Evolutionary conservation across 768 basidiomycete species (phyloP), one percentile per base, ranked within the genome.

Genomic region (Hypholoma fasciculare): DNA sequence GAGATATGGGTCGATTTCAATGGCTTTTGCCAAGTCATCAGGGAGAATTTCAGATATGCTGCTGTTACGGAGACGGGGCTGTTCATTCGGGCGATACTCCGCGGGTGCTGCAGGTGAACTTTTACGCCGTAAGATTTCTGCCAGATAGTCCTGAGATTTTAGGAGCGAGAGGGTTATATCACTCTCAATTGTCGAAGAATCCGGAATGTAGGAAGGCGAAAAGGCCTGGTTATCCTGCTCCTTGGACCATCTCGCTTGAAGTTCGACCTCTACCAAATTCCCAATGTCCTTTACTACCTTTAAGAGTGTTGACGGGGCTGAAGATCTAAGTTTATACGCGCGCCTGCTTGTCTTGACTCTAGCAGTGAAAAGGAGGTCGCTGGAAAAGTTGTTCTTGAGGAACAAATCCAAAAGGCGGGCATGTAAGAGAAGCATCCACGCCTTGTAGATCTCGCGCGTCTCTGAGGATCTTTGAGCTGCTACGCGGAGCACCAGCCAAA

Each of bases 361-460:
- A 58, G 60, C 61, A 63, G 19, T 72, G 72, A 17, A 40, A 12
- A 82, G 67, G 5, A 76, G 40, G 17, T 80, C 75, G 49, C 68
- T 76, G 8, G 69, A 54, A 9, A 74, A 51, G 16, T 64, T 50
- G 13, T 66, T 9, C 2, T 56, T 44, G 0, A 67, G 50, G 4
- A 68, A 70, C 2, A 63, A 23, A 2, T 64, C 37, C 1, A 77
- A 61, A 13, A 78, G 49, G 23, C 61, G 39, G 4, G 72, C 61
- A 37, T 77, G 63, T 50, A 82, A 66, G 48, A 73, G 82, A 2
- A 77, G 40, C 63, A 83, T 76, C 65, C 85, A 85, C 2, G 36
- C 11, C 54, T 85, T 85, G 69, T 85, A 85, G 0, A 66, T 63
- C 13, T 56, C 53, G 5, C 63, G 46, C 46, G 62, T 61, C 38